Evolutionary conservation across 108 stramenopile genomes (phyloP), one percentile per base, ranked within the genome.

Genomic region (Cyclotella kingstonii): DNA sequence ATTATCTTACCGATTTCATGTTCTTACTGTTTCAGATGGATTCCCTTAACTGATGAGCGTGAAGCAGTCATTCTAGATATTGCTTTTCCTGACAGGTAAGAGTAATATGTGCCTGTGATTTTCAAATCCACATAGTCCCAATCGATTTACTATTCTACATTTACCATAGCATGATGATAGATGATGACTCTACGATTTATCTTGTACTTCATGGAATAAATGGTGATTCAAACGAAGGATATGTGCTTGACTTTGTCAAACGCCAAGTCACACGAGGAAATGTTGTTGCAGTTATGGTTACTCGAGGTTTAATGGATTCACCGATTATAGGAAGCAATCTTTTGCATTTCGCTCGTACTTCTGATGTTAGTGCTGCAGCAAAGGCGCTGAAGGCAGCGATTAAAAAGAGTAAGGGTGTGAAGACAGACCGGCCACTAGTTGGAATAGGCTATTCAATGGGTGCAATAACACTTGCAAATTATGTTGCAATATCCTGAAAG

Each of bases 181-280:
- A 84, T 31, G 44, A 54, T 1, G 49, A 68, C 33, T 81, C 84
- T 38, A 84, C 86, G 10, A 59, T 94, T 9, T 93, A 90, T 73
- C 40, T 96, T 7, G 63, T 96, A 2, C 61, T 96, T 34, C 95
- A 96, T 83, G 95, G 95, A 4, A 76, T 96, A 28, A 91, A 89
- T 52, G 95, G 95, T 22, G 84, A 92, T 1, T 81, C 78, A 39
- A 44, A 66, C 11, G 93, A 96, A 82, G 83, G 82, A 29, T 96
- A 92, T 60, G 79, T 96, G 38, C 44, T 58, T 30, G 93, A 96
- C 52, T 77, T 94, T 23, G 78, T 86, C 5, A 9, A 34, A 29
- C 82, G 80, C 14, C 73, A 82, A 44, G 68, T 69, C 5, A 40
- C 14, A 19, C 61, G 86, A 63, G 78, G 81, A 5, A 66, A 83